Base-by-base conservation (phyloP, 306 rosid genomes). In the Pyrus betulifolia region DNA sequence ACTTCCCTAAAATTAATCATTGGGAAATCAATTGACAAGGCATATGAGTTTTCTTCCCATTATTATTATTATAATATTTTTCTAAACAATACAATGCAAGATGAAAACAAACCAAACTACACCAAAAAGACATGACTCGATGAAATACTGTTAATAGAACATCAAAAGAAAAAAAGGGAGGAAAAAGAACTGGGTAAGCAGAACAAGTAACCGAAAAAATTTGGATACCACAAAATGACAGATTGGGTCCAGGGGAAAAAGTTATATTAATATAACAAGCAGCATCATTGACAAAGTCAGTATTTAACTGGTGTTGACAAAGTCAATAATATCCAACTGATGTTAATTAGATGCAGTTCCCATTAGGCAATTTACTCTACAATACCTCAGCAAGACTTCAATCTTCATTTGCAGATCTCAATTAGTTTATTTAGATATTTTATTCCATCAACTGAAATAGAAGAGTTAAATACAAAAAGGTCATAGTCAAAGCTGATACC, bases 401-500 rank as follows among this genome's bases (percentile, higher is more conserved):
- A 83, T 80, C 74, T 71, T 80, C 78, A 68, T 51, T 81, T 76
- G 76, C 82, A 76, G 75, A 83, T 82, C 84, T 76, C 82, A 84
- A 67, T 71, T 86, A 69, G 72, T 86, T 83, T 84, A 64, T 80
- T 77, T 80, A 82, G 81, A 76, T 73, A 90, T 30, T 30, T 30
- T 30, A 30, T 70, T 79, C 45, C 80, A 79, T 82, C 74, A 73
- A 68, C 86, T 74, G 86, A 82, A 75, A 81, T 76, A 82, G 59
- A 77, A 77, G 66, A 62, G 76, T 67, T 79, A 71, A 78, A 81
- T 81, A 42, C 75, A 78, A 74, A 83, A 70, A 71, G 70, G 70
- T 62, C 77, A 79, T 30, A 82, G 77, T 69, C 70, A 60, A 77
- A 88, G 83, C 71, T 65, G 76, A 86, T 92, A 95, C 99, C 99